These are phyloP conservation scores for Solanum aculeatissimum DNA, from an alignment of 305 asterid genomes.

Conservation along the genomic window DNA sequence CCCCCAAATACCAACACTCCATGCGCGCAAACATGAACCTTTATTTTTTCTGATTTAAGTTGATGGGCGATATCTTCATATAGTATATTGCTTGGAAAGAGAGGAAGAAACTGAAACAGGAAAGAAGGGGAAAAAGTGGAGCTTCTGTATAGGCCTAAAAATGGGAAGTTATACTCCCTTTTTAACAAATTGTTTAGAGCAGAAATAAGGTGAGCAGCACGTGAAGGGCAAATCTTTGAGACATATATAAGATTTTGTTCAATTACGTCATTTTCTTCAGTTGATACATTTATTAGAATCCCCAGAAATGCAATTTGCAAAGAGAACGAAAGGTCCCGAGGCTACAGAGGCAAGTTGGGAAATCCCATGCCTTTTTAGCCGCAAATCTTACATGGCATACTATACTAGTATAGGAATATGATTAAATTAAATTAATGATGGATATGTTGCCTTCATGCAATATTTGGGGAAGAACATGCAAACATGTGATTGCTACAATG, in stretches of 20 bases:
- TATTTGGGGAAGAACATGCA: background rate
- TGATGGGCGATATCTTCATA: background rate
- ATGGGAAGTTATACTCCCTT: background rate
- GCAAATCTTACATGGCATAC: background rate
- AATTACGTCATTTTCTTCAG: background rate
- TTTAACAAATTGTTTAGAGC: background rate
- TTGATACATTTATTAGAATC: background rate
- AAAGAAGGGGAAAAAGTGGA: background rate
- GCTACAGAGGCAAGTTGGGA: background rate
- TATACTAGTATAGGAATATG: too few relatives aligned
- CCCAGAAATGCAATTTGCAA: background rate
- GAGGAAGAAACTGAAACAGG: background rate
- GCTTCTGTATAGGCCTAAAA: background rate
- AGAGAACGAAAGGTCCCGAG: background rate
- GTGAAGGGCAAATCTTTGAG: background rate
- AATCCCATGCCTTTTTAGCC: background rate
- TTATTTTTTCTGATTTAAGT: background rate
- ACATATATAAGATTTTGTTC: background rate
- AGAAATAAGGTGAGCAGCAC: background rate
- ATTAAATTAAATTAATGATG: too few relatives aligned
- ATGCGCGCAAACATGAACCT: too few relatives aligned
- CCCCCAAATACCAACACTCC: too few relatives aligned
- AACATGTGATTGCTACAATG: background rate
- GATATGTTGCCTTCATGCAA: background rate
- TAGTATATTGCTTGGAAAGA: background rate